Percentiles rank a stretch among this genome's conserved stretches.
These are phyloP conservation scores for Meyerozyma elateridarum DNA, from an alignment of 1,139 yeast species.

Conservation along the genomic window DNA sequence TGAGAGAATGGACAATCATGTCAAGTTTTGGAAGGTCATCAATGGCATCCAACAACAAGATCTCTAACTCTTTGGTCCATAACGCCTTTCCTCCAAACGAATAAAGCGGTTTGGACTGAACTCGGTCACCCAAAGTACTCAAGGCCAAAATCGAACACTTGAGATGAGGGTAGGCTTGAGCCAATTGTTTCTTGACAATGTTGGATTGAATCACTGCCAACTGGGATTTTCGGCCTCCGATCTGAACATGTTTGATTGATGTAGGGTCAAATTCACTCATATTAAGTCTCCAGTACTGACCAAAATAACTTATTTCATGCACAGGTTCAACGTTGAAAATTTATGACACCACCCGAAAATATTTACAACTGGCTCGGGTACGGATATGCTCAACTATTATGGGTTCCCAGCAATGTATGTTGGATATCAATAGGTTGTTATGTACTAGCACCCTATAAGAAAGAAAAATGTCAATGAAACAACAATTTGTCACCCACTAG, in stretches of 20 bases:
- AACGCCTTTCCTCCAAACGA: conserved; percentile 93
- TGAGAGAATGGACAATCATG: conserved; percentile 86
- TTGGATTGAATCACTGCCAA: conserved; percentile 86
- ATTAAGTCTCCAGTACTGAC: too few relatives aligned
- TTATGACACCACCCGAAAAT: too few relatives aligned
- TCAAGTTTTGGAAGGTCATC: conserved; percentile 72
- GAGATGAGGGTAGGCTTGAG: conserved; percentile 53
- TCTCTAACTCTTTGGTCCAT: conserved; percentile 95
- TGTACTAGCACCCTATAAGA: too few relatives aligned
- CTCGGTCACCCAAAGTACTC: conserved; percentile 86
- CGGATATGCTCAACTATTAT: too few relatives aligned
- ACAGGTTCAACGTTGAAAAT: too few relatives aligned
- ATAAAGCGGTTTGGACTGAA: conserved; percentile 79
- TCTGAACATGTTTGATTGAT: conserved; percentile 35
- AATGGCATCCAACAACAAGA: conserved; percentile 56
- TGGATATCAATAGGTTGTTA: too few relatives aligned
- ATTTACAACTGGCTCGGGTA: too few relatives aligned
- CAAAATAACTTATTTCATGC: too few relatives aligned
- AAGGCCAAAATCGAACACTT: conserved; percentile 69
- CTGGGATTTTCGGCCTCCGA: conserved; percentile 87
- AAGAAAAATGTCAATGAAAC: too few relatives aligned
- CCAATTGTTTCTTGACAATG: conserved; percentile 60
- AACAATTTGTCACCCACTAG: too few relatives aligned
- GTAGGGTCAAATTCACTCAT: conserved; percentile 7
- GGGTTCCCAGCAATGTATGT: too few relatives aligned